These are phyloP conservation scores for Yamadazyma triangularis DNA, from an alignment of 1,139 yeast genomes.

Conservation along the genomic window DNA sequence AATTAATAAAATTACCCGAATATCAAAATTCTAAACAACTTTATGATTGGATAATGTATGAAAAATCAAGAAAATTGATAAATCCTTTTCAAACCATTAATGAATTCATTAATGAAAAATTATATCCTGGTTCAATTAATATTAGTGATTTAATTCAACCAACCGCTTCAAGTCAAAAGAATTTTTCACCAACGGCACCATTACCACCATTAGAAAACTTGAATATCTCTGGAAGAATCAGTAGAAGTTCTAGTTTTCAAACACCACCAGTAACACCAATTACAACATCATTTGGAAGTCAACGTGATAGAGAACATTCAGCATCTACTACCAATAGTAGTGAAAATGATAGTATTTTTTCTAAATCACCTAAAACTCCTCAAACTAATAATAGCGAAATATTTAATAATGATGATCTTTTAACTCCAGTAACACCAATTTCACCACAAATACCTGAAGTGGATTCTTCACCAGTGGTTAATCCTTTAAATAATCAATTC, in stretches of 20 bases:
- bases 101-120: constrained; percentile 18
- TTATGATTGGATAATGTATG: constrained; percentile 13
- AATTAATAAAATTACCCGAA: constrained; percentile 14
- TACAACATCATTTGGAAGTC: neutral
- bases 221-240: too few species aligned
- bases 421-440: constrained; percentile 11
- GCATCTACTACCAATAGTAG: neutral
- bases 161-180: constrained; percentile 7
- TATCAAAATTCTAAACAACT: constrained; percentile 15
- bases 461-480: constrained; percentile 4
- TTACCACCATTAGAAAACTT: constrained; percentile 16
- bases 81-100: constrained; percentile 9
- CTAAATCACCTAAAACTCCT: constrained; percentile 11
- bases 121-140: constrained; percentile 21
- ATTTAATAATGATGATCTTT: constrained; percentile 3
- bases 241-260: neutral
- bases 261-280: too few species aligned
- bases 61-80: constrained; percentile 3
- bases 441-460: constrained; percentile 20
- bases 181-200: constrained; percentile 26
- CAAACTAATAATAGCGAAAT: constrained; percentile 1
- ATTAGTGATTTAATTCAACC: constrained; percentile 14
- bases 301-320: neutral
- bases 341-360: constrained; percentile 9
- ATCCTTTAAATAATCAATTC: constrained; percentile 7